phyloP scores from a whole-genome alignment of 2,329 filamentous ascomycete species.

The Penicillium griseofulvum region DNA sequence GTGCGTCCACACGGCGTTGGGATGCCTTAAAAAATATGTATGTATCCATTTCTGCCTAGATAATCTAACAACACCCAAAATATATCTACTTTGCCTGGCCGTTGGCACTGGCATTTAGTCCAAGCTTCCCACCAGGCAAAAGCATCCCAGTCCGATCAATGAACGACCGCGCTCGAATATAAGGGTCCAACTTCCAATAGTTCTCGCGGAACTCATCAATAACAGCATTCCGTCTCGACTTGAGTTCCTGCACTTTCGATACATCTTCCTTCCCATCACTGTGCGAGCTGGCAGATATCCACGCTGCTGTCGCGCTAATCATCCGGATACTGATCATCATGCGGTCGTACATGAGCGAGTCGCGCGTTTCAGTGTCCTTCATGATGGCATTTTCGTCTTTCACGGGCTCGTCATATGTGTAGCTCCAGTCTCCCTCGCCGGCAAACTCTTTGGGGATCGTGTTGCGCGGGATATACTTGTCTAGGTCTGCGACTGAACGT shows the following conservation, averaged over 20 bases:
- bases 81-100: not conserved
- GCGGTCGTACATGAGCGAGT: constrained; percentile 59
- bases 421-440: constrained; percentile 77
- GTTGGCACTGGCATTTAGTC: not conserved
- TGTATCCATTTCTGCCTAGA: not conserved
- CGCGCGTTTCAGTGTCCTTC: constrained; percentile 58
- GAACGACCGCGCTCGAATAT: constrained; percentile 70
- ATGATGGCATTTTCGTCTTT: constrained; percentile 73
- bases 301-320: constrained; percentile 69
- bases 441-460: constrained; percentile 78
- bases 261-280: constrained; percentile 40
- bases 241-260: constrained; percentile 8
- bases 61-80: not conserved
- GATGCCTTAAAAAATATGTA: not conserved
- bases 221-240: constrained; percentile 54
- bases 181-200: constrained; percentile 87
- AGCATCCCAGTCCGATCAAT: constrained; percentile 79
- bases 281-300: constrained; percentile 59
- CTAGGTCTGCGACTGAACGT: constrained; percentile 71
- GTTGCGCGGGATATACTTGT: constrained; percentile 65
- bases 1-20: not conserved
- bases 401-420: constrained; percentile 73
- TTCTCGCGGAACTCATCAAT: constrained; percentile 63
- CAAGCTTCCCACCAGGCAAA: constrained; percentile 52
- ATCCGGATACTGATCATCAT: constrained; percentile 64